Conservation (phyloP, 176 grass and related monocot genomes). For the Panicum miliaceum region DNA sequence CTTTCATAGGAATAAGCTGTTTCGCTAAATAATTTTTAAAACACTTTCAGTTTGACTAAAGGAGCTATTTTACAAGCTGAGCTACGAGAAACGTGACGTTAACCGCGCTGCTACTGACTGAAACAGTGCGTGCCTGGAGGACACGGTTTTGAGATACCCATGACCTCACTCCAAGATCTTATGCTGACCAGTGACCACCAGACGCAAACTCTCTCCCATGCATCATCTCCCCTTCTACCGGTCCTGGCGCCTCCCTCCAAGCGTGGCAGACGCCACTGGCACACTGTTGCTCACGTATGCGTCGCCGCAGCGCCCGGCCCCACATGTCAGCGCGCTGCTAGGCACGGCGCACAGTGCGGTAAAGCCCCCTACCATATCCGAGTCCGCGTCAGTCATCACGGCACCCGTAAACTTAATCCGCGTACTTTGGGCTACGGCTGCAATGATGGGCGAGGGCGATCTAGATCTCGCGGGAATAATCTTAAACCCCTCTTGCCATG, state of each 20-base stretch:
- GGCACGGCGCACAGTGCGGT: too few species aligned
- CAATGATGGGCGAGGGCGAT: constrained; percentile 48
- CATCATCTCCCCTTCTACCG: not conserved
- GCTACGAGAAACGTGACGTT: too few species aligned
- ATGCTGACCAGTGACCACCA: not conserved
- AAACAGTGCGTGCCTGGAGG: not conserved
- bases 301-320: not conserved
- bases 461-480: constrained; percentile 52
- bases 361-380: not conserved
- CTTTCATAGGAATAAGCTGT: too few species aligned
- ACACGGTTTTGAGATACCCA: not conserved
- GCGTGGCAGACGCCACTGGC: constrained; percentile 40
- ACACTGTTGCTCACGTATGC: constrained; percentile 38
- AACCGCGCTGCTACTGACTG: not conserved
- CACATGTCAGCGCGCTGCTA: not conserved
- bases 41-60: too few species aligned
- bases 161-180: constrained; percentile 5
- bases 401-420: not conserved
- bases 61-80: too few species aligned
- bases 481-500: constrained; percentile 44
- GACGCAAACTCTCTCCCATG: not conserved
- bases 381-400: constrained; percentile 10
- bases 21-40: too few species aligned
- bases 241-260: constrained; percentile 40
- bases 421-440: constrained; percentile 26